Base-by-base conservation (phyloP, 805 yeast genomes). In the Candida koratica region DNA sequence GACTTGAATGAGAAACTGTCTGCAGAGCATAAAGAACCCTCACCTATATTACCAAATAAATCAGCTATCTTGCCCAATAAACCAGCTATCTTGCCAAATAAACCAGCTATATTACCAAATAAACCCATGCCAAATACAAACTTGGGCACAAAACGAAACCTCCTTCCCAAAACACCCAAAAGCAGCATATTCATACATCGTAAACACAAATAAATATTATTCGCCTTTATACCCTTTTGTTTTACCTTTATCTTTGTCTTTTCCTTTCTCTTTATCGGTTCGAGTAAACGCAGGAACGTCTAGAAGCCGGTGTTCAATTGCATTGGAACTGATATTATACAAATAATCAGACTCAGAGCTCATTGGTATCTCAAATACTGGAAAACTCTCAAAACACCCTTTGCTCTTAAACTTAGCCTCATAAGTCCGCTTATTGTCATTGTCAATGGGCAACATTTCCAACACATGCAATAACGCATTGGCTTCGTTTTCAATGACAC, bases 401-500 rank as follows among this genome's bases (percentile, higher is more conserved):
- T 16, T 28, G 11, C 33, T 20, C 17, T 25, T 17, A 12, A 33
- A 25, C 20, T 25, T 27, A 6, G 17, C 9, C 19, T 37, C 32
- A 25, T 33, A 37, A 10, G 20, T 25, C 6, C 26, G 18, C 20
- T 19, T 30, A 14, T 25, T 22, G 13, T 10, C 17, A 17, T 28
- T n/a, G 15, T 24, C 10, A 5, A 12, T 12, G 10, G 44, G 36
- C 6, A 44, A 31, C 32, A 44, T 28, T 4, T 30, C 16, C 7
- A 44, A 34, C 5, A 43, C 48, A 14, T 29, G 28, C 4, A 45
- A 24, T 5, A 60, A 34, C 1, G 60, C 60, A 14, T 39, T 37
- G 6, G 47, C 41, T 33, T 60, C 65, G 23, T 58, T 49, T 7
- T 44, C 29, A 14, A 53, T 40, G 4, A 45, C 49, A 27, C 26